phyloP scores from a whole-genome alignment of 177 flowering plant genomes.

The Vitis hybrid region DNA sequence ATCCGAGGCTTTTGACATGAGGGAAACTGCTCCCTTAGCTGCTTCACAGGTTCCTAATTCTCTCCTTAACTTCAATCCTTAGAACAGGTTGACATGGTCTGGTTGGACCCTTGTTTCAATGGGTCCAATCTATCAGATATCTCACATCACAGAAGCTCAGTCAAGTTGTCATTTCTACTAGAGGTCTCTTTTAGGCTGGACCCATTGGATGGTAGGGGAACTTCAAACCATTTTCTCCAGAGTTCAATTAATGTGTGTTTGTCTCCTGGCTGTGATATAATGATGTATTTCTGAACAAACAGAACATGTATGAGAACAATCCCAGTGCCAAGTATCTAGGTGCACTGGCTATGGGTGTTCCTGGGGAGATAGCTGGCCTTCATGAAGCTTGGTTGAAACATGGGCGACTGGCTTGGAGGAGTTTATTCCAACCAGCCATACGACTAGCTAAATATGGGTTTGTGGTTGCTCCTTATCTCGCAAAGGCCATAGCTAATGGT shows the following conservation, averaged over 20 bases:
- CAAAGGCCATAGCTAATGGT: slow-evolving; percentile 7
- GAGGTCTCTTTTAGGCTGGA: background rate
- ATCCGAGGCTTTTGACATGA: slow-evolving; percentile 65
- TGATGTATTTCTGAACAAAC: slow-evolving; percentile 13
- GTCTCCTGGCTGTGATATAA: background rate
- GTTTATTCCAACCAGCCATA: slow-evolving; percentile 68
- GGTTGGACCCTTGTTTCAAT: slow-evolving; percentile 1
- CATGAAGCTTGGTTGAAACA: slow-evolving; percentile 70
- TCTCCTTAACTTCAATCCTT: slow-evolving; percentile 2
- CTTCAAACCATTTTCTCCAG: background rate
- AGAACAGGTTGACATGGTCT: background rate
- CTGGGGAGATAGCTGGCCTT: slow-evolving; percentile 94
- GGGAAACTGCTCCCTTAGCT: slow-evolving; percentile 93
- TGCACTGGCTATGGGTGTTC: slow-evolving; percentile 82
- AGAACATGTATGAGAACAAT: slow-evolving; percentile 80
- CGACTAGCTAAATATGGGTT: slow-evolving; percentile 77
- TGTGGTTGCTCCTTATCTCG: slow-evolving; percentile 53
- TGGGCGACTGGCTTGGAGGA: slow-evolving; percentile 76
- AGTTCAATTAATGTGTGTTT: background rate
- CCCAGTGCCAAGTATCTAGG: slow-evolving; percentile 46
- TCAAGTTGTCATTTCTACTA: background rate
- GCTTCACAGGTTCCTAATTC: slow-evolving; percentile 63
- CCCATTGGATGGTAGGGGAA: background rate
- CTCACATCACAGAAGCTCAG: background rate
- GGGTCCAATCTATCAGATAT: background rate